These are phyloP conservation scores for Talaromyces sp. DNA, from an alignment of 2,329 filamentous ascomycete genomes.

Conservation along the genomic window DNA sequence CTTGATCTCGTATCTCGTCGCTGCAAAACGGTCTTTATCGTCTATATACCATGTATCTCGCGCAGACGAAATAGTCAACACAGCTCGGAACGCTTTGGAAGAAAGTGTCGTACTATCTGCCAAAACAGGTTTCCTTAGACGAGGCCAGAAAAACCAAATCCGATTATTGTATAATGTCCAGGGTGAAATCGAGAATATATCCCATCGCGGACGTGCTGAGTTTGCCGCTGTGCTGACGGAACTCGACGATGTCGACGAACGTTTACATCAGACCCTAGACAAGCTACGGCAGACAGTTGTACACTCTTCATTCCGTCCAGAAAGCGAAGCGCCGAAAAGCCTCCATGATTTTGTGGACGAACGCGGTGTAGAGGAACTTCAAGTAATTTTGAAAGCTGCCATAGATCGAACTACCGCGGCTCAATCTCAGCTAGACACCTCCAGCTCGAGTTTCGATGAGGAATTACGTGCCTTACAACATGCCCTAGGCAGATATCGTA, in stretches of 20 bases:
- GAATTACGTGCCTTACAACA: conserved; percentile 65
- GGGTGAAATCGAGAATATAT: conserved; percentile 42
- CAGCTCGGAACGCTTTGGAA: conserved; percentile 71
- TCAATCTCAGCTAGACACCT: conserved; percentile 54
- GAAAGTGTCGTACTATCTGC: conserved; percentile 71
- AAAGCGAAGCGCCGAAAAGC: conserved; percentile 49
- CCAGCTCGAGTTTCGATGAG: conserved; percentile 65
- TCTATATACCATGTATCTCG: conserved; percentile 79
- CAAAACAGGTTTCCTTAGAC: conserved; percentile 63
- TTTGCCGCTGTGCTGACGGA: conserved; percentile 50
- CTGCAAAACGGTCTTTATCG: conserved; percentile 80
- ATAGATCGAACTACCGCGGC: conserved; percentile 60
- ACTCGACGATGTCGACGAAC: conserved; percentile 57
- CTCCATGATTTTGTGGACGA: conserved; percentile 67
- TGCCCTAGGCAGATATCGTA: conserved; percentile 46
- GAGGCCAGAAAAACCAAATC: conserved; percentile 54
- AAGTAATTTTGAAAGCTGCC: conserved; percentile 53
- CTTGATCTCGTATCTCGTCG: conserved; percentile 78
- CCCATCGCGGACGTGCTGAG: conserved; percentile 40
- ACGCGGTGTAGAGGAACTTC: conserved; percentile 56
- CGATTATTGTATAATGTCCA: conserved; percentile 43
- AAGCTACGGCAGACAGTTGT: conserved; percentile 57
- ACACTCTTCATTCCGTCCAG: conserved; percentile 53
- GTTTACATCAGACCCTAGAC: conserved; percentile 54
- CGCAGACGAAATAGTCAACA: conserved; percentile 78